phyloP scores from a whole-genome alignment of 1,139 yeast genomes.

The Spathaspora sp. region DNA sequence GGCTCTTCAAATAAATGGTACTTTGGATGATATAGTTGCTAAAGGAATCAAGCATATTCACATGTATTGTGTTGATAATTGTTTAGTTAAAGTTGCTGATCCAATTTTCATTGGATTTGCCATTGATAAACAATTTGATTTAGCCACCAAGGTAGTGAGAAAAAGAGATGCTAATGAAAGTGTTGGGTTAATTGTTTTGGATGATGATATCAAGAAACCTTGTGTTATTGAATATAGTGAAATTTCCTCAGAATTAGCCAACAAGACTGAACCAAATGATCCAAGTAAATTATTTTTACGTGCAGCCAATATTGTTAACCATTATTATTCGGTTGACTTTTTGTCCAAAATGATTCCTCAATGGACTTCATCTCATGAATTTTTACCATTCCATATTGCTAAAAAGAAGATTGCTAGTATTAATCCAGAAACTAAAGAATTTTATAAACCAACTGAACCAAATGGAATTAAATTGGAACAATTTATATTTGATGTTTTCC shows the following conservation, averaged over 20 bases:
- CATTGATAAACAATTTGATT: conserved; percentile 58
- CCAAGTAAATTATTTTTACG: conserved; percentile 64
- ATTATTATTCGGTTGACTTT: conserved; percentile 82
- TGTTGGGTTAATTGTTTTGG: conserved; percentile 88
- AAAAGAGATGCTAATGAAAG: conserved; percentile 85
- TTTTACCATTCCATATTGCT: conserved; percentile 91
- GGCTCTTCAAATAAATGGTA: conserved; percentile 66
- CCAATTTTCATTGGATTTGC: conserved; percentile 92
- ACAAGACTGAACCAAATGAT: conserved; percentile 51
- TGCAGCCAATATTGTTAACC: conserved; percentile 97
- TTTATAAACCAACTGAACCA: conserved; percentile 63
- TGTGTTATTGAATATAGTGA: conserved; percentile 96
- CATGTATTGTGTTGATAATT: conserved; percentile 96
- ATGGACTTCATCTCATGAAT: conserved; percentile 69
- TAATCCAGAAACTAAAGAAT: conserved; percentile 47
- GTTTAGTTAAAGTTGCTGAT: conserved; percentile 90
- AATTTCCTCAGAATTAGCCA: conserved; percentile 72
- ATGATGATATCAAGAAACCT: conserved; percentile 60
- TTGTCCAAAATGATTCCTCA: conserved; percentile 56
- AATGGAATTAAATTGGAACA: conserved; percentile 96
- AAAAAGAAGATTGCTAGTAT: conserved; percentile 78
- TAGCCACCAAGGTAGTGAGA: conserved; percentile 94
- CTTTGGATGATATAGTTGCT: conserved; percentile 64
- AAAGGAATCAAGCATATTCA: conserved; percentile 87
- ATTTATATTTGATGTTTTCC: conserved; percentile 95